Evolutionary conservation across 805 yeast species (phyloP), one percentile per base, ranked within the genome.

Genomic region (Kregervanrija pseudodelftensis): DNA sequence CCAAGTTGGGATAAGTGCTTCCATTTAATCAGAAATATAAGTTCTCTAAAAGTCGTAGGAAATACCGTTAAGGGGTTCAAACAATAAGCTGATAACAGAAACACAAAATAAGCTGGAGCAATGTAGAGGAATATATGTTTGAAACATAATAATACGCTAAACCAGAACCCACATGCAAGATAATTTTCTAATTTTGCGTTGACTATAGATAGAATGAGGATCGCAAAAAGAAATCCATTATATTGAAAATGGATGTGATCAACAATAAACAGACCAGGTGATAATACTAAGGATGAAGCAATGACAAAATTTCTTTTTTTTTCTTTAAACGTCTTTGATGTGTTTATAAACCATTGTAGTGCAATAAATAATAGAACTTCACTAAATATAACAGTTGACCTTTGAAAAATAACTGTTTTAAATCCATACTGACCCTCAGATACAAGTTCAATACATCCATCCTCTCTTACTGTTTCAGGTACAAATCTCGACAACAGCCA

Each of bases 221-320:
- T 69, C 0, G 96, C 97, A 63, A 85, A 89, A 70, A 93, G 70
- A 76, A 90, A 83, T 3, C 96, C 96, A 63, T 93, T 93, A 64
- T 93, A 93, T 68, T 93, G 99, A 71, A 93, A 93, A 62, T 93
- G 99, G 32, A 93, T 86, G 62, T 91, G 97, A 61, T 93, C 99
- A 41, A 93, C 82, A 16, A 93, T 79, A 50, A 93, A 67, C 53
- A 95, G 70, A 0, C 96, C 97, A 0, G 99, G 99, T 0, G 95
- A 84, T 12, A 93, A 67, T 4, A 81, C 85, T 22, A 93, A 73
- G 31, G 96, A 82, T 13, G 89, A 77, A 0, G 95, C 91, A 36
- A 84, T 78, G 3, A 88, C 91, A 64, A 79, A 82, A 22, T 83
- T 74, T 39, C 80, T 65, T 50, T 70, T 72, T 22, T 68, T 64